Evolutionary conservation across 805 yeast genomes (phyloP).

Genomic region (Sungouiella thailandica): DNA sequence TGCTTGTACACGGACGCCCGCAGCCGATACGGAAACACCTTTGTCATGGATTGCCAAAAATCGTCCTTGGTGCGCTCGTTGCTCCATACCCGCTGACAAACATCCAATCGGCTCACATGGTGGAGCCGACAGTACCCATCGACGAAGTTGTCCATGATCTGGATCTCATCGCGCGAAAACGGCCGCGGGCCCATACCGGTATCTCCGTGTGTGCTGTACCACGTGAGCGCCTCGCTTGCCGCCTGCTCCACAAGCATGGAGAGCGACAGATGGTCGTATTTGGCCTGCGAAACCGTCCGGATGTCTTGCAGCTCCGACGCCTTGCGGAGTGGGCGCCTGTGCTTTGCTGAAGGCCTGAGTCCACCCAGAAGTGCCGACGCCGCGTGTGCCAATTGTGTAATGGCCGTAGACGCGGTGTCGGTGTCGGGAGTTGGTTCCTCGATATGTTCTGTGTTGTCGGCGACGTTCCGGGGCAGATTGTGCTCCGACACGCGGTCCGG

Average conservation of each 20-base stretch:
- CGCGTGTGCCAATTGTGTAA: constrained; percentile 26
- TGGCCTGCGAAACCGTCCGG: constrained; percentile 8
- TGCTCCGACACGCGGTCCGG: neutral
- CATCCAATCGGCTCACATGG: constrained; percentile 57
- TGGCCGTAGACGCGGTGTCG: too few relatives aligned
- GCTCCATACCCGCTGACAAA: constrained; percentile 85
- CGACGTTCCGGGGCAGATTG: neutral
- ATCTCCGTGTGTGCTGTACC: constrained; percentile 27
- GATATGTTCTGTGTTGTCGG: neutral
- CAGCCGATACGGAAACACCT: constrained; percentile 78
- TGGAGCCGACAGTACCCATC: constrained; percentile 61
- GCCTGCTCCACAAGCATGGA: constrained; percentile 35
- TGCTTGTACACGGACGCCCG: constrained; percentile 91
- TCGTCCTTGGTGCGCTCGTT: constrained; percentile 79
- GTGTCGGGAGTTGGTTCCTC: too few relatives aligned
- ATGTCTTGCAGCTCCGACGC: constrained; percentile 2
- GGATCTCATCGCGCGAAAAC: constrained; percentile 62
- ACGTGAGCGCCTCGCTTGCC: constrained; percentile 26
- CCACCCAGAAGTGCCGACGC: constrained; percentile 19
- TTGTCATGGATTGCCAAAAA: constrained; percentile 81
- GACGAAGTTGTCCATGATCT: constrained; percentile 69
- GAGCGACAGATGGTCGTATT: constrained; percentile 24
- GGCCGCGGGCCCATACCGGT: constrained; percentile 29
- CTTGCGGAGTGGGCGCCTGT: constrained; percentile 8
- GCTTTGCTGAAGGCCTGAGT: neutral